These are phyloP conservation scores for Cercophora newfieldiana DNA, from an alignment of 495 filamentous ascomycete genomes.

Conservation along the genomic window DNA sequence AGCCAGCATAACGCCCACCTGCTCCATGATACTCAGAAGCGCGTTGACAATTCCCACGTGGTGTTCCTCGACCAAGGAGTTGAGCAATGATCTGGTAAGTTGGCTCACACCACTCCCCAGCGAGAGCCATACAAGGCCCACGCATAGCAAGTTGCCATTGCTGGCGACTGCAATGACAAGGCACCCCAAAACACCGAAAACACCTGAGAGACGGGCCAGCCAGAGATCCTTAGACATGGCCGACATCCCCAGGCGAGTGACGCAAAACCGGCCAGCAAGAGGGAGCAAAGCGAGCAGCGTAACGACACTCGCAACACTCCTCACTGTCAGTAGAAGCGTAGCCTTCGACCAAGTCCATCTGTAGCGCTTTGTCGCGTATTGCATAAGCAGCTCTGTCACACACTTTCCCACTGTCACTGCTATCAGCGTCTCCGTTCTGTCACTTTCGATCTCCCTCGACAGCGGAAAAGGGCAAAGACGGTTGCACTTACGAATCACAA, in stretches of 20 bases:
- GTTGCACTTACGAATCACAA: too few species aligned
- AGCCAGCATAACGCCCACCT: constrained; percentile 26
- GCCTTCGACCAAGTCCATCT: constrained; percentile 33
- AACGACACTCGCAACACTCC: constrained; percentile 27
- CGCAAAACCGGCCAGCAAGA: constrained; percentile 23
- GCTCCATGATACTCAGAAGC: constrained; percentile 33
- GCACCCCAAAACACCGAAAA: constrained; percentile 18
- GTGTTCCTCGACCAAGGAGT: constrained; percentile 36
- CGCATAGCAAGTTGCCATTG: constrained; percentile 21
- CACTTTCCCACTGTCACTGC: too few species aligned
- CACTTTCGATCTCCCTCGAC: too few species aligned
- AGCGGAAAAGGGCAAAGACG: too few species aligned
- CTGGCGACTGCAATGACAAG: constrained; percentile 25
- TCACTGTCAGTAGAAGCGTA: constrained; percentile 29
- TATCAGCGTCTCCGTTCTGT: too few species aligned
- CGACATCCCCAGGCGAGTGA: constrained; percentile 23
- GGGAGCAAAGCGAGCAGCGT: constrained; percentile 31
- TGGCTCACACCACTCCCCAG: constrained; percentile 25
- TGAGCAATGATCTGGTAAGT: constrained; percentile 30
- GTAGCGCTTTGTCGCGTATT: constrained; percentile 38
- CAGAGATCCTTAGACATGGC: constrained; percentile 29
- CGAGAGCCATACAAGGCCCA: constrained; percentile 28
- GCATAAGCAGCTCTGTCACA: constrained; percentile 33
- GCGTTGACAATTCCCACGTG: constrained; percentile 36
- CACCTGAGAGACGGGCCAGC: constrained; percentile 27